phyloP scores from a whole-genome alignment of 495 filamentous ascomycete species.

The Xylaria palmicola region DNA sequence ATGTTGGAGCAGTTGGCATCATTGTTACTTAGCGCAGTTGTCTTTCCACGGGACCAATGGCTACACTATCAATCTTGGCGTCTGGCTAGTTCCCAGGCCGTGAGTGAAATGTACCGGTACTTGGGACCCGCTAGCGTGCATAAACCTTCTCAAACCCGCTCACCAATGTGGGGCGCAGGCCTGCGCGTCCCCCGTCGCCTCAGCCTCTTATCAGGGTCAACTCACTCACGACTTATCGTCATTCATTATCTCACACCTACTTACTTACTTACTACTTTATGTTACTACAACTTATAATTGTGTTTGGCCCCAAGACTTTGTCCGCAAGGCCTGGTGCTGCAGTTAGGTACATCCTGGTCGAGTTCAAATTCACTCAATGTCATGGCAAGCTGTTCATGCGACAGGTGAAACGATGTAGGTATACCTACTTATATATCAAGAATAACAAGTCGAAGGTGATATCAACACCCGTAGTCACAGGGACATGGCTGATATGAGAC shows the following conservation, averaged over 20 bases:
- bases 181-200: background rate
- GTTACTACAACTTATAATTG: no score
- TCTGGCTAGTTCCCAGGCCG: background rate
- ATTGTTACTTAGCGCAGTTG: background rate
- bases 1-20: background rate
- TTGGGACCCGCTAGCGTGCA: slow-evolving; percentile 5
- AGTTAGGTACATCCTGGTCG: no score
- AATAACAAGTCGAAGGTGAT: no score
- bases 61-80: background rate
- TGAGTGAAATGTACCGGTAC: slow-evolving; percentile 8
- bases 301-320: no score
- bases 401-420: no score
- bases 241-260: background rate
- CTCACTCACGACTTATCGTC: background rate
- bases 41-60: background rate
- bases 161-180: background rate
- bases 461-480: no score
- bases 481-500: no score
- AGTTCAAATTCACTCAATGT: no score
- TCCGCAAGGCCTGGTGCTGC: no score
- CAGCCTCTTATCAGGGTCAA: background rate
- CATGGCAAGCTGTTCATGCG: no score
- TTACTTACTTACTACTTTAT: no score
- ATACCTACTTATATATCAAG: no score
- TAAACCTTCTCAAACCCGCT: slow-evolving; percentile 21